A percentile compares a stretch with the other conserved stretches of the same genome.
Conservation (phyloP, 352 stramenopile genomes). For the Thraustochytrium striatum region DNA sequence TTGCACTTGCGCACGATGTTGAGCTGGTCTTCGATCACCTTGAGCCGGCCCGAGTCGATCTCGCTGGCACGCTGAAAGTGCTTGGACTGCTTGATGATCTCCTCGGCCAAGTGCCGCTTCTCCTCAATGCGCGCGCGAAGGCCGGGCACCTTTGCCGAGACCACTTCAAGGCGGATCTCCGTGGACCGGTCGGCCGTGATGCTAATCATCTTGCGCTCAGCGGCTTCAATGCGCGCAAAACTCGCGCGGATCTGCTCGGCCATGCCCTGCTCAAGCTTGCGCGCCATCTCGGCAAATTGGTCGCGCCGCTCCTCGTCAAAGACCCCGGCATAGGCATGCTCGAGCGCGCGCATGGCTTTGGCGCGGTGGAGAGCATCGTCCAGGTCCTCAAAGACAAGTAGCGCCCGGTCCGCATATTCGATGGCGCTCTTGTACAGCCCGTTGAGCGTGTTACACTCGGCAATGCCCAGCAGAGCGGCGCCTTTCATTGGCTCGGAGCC, state of each 20-base stretch:
- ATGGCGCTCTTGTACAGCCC: constrained; percentile 31
- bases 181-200: constrained; percentile 16
- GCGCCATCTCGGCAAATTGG: background rate
- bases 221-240: constrained; percentile 7
- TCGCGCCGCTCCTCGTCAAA: constrained; percentile 15
- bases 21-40: constrained; percentile 1
- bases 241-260: background rate
- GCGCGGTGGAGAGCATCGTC: constrained; percentile 7
- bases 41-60: background rate
- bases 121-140: constrained; percentile 32
- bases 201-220: constrained; percentile 7
- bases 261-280: background rate
- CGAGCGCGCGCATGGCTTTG: background rate
- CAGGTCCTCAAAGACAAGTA: constrained; percentile 33
- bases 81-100: constrained; percentile 10
- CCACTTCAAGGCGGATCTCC: background rate
- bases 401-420: constrained; percentile 28
- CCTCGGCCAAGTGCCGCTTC: background rate
- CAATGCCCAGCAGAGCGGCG: constrained; percentile 22
- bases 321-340: background rate
- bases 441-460: background rate
- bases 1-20: background rate
- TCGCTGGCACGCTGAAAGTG: background rate
- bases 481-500: constrained; percentile 6
- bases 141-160: constrained; percentile 14